Evolutionary conservation across 257 asterid species (phyloP).

Genomic region (Voacanga thouarsii): DNA sequence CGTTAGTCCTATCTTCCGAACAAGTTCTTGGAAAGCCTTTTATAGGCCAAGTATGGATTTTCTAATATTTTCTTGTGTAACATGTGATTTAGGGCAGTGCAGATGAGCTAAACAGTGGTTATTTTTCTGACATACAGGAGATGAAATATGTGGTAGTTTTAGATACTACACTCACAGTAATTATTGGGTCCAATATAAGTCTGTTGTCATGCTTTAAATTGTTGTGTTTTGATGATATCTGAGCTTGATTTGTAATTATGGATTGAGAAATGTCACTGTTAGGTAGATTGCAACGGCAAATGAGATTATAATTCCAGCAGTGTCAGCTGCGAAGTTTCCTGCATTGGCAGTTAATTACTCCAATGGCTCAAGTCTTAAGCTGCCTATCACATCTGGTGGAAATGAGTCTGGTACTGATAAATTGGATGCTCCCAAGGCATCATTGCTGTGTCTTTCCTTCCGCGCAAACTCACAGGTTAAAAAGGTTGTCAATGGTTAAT

Average conservation of each 20-base stretch:
- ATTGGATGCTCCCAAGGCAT: constrained; percentile 48
- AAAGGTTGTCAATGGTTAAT: not conserved
- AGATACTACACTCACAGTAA: not conserved
- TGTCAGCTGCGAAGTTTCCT: constrained; percentile 81
- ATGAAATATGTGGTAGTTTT: constrained; percentile 30
- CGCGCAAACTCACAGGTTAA: constrained; percentile 76
- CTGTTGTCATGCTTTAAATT: not conserved
- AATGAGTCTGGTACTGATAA: constrained; percentile 25
- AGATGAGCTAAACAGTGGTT: constrained; percentile 87
- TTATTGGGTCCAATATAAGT: not conserved
- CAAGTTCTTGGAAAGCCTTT: constrained; percentile 6
- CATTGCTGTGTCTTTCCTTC: constrained; percentile 70
- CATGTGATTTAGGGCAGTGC: constrained; percentile 71
- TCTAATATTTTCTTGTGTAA: constrained; percentile 21
- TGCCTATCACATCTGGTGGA: constrained; percentile 47
- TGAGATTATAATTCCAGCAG: constrained; percentile 64
- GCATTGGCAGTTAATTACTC: constrained; percentile 52
- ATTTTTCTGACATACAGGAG: constrained; percentile 74
- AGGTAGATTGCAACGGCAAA: constrained; percentile 71
- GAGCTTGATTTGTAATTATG: constrained; percentile 8
- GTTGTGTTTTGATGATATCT: not conserved
- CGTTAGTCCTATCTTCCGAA: not conserved
- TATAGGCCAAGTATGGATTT: not conserved
- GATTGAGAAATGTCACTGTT: constrained; percentile 9
- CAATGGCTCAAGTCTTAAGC: constrained; percentile 51